phyloP scores from a whole-genome alignment of 2,329 filamentous ascomycete species.

The Dactylellina leptospora region DNA sequence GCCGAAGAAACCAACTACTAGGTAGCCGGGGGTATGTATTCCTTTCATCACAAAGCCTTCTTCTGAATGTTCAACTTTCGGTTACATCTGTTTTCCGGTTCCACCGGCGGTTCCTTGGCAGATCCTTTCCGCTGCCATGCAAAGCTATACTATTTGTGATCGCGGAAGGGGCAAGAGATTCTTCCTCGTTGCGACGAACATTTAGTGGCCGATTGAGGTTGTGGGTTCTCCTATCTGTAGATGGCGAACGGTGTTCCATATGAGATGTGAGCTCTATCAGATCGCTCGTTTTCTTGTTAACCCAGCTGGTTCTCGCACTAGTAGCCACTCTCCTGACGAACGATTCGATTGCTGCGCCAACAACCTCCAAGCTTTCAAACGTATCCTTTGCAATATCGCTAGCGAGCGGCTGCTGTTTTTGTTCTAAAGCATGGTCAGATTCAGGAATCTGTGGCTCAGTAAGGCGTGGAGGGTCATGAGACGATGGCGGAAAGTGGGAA shows the following conservation, averaged over 20 bases:
- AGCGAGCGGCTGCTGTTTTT: slow-evolving; percentile 64
- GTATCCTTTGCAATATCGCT: slow-evolving; percentile 59
- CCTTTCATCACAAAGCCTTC: too few species aligned
- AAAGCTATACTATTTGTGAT: slow-evolving; percentile 15
- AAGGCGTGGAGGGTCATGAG: slow-evolving; percentile 57
- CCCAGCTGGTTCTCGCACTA: slow-evolving; percentile 62
- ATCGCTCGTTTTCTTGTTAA: slow-evolving; percentile 43
- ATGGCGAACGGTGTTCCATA: slow-evolving; percentile 15
- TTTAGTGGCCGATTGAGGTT: slow-evolving; percentile 1
- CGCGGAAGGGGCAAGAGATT: not conserved
- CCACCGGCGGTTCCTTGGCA: slow-evolving; percentile 27
- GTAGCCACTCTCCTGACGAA: slow-evolving; percentile 86
- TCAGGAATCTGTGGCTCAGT: slow-evolving; percentile 57
- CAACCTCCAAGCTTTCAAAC: slow-evolving; percentile 73
- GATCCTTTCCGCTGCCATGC: not conserved
- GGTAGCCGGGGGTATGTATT: too few species aligned
- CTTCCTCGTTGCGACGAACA: not conserved
- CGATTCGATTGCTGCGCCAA: slow-evolving; percentile 85
- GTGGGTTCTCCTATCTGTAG: not conserved
- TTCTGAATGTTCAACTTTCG: slow-evolving; percentile 28
- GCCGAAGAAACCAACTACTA: too few species aligned
- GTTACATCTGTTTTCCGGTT: slow-evolving; percentile 7
- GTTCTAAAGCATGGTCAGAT: slow-evolving; percentile 59
- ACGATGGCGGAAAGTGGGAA: slow-evolving; percentile 83
- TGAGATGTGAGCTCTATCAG: slow-evolving; percentile 52